A percentile compares a stretch with the other conserved stretches of the same genome.
Conservation (phyloP, 108 stramenopile species). For the Mayamaea pseudoterrestris region DNA sequence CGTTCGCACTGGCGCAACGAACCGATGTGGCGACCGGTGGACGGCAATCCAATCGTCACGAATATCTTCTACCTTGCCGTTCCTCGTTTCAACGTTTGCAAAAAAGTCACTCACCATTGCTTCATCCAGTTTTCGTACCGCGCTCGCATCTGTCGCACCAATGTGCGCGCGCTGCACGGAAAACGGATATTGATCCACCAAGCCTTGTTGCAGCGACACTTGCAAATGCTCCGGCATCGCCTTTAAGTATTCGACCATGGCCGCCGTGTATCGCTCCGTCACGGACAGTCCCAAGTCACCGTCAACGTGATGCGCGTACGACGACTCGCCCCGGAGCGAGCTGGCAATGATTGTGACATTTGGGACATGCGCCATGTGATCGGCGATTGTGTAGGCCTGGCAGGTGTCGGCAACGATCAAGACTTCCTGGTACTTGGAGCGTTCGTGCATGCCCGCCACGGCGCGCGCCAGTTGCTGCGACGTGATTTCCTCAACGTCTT, state of each 20-base stretch:
- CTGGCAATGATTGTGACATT: constrained; percentile 73
- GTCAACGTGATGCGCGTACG: constrained; percentile 68
- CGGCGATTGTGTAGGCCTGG: constrained; percentile 83
- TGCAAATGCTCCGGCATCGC: constrained; percentile 2
- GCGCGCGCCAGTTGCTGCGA: constrained; percentile 57
- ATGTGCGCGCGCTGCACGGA: constrained; percentile 19
- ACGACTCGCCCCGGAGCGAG: constrained; percentile 50
- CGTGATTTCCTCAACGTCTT: constrained; percentile 89
- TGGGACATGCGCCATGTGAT: constrained; percentile 32
- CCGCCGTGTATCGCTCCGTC: constrained; percentile 67
- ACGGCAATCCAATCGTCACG: no score
- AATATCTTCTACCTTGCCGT: no score
- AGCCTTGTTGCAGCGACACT: constrained; percentile 13
- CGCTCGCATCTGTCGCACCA: constrained; percentile 15
- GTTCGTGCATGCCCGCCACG: constrained; percentile 52
- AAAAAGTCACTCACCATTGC: constrained; percentile 48
- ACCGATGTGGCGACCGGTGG: no score
- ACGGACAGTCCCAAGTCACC: constrained; percentile 39
- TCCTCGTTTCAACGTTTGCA: no score
- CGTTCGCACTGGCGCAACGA: no score
- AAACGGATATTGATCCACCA: constrained; percentile 23
- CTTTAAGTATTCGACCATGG: constrained; percentile 14
- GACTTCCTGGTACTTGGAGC: constrained; percentile 44
- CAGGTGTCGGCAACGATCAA: constrained; percentile 90
- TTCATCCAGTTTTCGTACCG: constrained; percentile 4